Conservation (phyloP, 164 flowering plant species). For the Liquidambar formosana region DNA sequence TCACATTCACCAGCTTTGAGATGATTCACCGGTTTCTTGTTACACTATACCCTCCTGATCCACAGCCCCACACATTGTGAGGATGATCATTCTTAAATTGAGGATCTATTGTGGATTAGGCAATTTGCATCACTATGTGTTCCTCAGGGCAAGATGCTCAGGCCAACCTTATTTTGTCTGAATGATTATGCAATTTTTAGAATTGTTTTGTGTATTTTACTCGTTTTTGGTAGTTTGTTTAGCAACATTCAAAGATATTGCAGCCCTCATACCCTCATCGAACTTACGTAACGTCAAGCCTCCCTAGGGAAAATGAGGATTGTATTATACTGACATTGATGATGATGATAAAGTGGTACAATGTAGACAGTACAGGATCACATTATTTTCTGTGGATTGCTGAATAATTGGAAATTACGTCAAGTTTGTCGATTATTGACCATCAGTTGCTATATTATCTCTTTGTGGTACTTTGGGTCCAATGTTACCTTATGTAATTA, state of each 20-base stretch:
- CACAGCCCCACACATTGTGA: slow-evolving; percentile 57
- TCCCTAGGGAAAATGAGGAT: not conserved
- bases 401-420: too few species aligned
- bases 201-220: not conserved
- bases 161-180: not conserved
- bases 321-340: slow-evolving; percentile 12
- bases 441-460: too few species aligned
- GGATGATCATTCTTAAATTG: not conserved
- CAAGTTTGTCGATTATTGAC: too few species aligned
- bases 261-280: slow-evolving; percentile 3
- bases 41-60: slow-evolving; percentile 45
- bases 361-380: not conserved
- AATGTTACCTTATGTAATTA: too few species aligned
- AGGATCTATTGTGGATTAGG: not conserved
- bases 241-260: slow-evolving; percentile 9
- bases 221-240: not conserved
- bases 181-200: not conserved
- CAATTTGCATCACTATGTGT: not conserved
- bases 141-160: not conserved
- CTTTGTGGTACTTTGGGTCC: too few species aligned
- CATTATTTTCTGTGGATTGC: not conserved
- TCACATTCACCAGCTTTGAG: slow-evolving; percentile 97
- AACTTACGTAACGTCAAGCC: slow-evolving; percentile 5
- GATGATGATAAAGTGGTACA: slow-evolving; percentile 13
- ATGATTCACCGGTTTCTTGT: slow-evolving; percentile 88